Evolutionary conservation across 805 yeast genomes (phyloP), one percentile per base, ranked within the genome.

Genomic region (Cyberlindnera veronae): DNA sequence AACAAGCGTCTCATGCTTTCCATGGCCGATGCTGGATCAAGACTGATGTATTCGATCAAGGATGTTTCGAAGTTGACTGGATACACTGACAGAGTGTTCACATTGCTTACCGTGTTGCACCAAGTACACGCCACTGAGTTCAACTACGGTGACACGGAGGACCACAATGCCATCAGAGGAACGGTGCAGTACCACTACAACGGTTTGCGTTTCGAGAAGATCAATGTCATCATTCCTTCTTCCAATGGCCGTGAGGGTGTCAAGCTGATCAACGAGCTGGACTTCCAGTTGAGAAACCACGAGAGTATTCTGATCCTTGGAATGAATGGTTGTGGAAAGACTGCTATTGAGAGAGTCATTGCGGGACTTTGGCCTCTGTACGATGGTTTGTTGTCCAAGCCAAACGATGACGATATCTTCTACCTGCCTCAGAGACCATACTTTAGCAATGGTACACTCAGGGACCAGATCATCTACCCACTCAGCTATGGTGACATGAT

Each of bases 321-420:
- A 10, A 74, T 91, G 36, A 90, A 90, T 54, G 95, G 96, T 13
- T 75, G 83, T 52, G 98, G 98, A 44, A 90, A 90, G 59, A 83
- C 95, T 8, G 80, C 95, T 0, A 82, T 90, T 50, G 79, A 89
- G 37, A 70, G 96, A 47, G 72, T 90, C 3, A 70, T 89, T 43
- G 90, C 95, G 6, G 95, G 91, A 17, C 68, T 90, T 45, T 90
- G 97, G 97, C 96, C 98, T 12, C 70, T 87, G 20, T 90, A 85
- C 62, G 68, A 72, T 48, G 97, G 97, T 0, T 71, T 89, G 40
- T 65, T 90, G 33, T 84, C 95, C 5, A 83, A 83, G 53, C 96
- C 96, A 13, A 73, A 73, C 36, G 72, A 71, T 34, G 74, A 74
- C 34, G 89, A 87, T 47, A 73, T 90, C 20, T 71, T 81, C 43